A percentile compares a stretch with the other conserved stretches of the same genome.
Conservation (phyloP, 2,329 filamentous ascomycete species). For the Talaromyces piceae region DNA sequence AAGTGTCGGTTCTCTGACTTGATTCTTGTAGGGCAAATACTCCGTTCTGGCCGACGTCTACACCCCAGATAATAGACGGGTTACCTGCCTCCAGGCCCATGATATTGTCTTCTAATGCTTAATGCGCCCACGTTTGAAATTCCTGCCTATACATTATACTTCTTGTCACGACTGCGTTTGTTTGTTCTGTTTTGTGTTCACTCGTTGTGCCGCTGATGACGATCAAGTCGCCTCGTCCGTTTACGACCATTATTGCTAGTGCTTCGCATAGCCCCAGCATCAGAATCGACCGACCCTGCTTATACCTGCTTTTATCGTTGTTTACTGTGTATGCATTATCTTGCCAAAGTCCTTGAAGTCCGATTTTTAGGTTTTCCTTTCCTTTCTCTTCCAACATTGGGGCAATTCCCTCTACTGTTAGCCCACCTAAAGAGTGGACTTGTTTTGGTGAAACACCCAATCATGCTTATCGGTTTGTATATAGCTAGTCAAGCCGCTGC, state of each 20-base stretch:
- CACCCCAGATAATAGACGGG: conserved; percentile 61
- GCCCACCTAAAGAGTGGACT: not conserved
- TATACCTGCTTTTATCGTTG: not conserved
- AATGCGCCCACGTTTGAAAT: conserved; percentile 9
- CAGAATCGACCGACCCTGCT: not conserved
- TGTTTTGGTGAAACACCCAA: not conserved
- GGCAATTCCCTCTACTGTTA: not conserved
- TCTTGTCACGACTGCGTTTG: not conserved
- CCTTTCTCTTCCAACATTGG: not conserved
- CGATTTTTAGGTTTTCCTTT: not conserved
- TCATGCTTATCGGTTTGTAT: not conserved
- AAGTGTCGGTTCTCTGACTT: not conserved
- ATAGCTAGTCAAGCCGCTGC: not conserved
- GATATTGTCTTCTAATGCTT: conserved; percentile 24
- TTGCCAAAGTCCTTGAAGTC: not conserved
- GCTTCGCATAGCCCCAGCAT: not conserved
- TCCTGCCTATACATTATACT: not conserved
- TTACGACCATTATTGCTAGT: not conserved
- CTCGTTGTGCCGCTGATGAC: not conserved
- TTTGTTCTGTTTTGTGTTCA: not conserved
- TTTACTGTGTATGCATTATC: not conserved
- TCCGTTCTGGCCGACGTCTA: conserved; percentile 80
- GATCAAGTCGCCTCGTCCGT: not conserved
- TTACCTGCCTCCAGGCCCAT: conserved; percentile 76
- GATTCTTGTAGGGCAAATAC: conserved; percentile 66